Conservation (phyloP, 2,329 filamentous ascomycete species). For the Dryadomyces sulphureus region DNA sequence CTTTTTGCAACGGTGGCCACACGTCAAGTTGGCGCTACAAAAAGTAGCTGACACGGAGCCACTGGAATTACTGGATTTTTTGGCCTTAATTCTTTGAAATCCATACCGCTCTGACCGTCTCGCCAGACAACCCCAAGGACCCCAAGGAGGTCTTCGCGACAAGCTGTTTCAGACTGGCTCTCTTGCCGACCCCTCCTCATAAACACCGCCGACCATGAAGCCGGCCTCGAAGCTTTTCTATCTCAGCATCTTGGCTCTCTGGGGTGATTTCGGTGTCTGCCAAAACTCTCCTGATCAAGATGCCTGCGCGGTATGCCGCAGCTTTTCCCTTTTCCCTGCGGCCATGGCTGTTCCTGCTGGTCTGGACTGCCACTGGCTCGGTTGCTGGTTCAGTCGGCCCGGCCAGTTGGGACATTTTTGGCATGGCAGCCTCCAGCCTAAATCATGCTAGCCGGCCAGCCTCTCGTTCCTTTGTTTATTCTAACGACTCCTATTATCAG, state of each 20-base stretch:
- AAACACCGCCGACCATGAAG: slow-evolving; percentile 25
- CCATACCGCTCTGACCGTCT: no score
- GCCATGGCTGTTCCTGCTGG: slow-evolving; percentile 6
- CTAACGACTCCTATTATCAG: slow-evolving; percentile 37
- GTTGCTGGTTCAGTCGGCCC: not conserved
- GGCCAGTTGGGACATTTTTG: no score
- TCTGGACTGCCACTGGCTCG: not conserved
- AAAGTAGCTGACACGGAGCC: no score
- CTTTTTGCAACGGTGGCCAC: slow-evolving; percentile 2
- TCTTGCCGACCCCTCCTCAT: not conserved
- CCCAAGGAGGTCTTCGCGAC: no score
- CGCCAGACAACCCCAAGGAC: no score
- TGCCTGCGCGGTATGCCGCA: slow-evolving; percentile 35
- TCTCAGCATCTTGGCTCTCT: slow-evolving; percentile 40
- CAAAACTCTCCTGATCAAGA: slow-evolving; percentile 24
- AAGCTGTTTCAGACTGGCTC: not conserved
- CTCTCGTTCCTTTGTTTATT: no score
- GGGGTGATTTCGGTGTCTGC: slow-evolving; percentile 32
- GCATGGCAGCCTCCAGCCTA: no score
- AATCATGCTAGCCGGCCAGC: no score
- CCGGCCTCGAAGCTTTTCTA: slow-evolving; percentile 39
- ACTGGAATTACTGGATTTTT: no score
- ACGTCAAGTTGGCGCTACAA: not conserved
- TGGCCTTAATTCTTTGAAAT: no score
- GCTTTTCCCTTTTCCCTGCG: slow-evolving; percentile 7